These are phyloP conservation scores for Arthrocladium fulminans DNA, from an alignment of 2,329 filamentous ascomycete species.

Conservation along the genomic window DNA sequence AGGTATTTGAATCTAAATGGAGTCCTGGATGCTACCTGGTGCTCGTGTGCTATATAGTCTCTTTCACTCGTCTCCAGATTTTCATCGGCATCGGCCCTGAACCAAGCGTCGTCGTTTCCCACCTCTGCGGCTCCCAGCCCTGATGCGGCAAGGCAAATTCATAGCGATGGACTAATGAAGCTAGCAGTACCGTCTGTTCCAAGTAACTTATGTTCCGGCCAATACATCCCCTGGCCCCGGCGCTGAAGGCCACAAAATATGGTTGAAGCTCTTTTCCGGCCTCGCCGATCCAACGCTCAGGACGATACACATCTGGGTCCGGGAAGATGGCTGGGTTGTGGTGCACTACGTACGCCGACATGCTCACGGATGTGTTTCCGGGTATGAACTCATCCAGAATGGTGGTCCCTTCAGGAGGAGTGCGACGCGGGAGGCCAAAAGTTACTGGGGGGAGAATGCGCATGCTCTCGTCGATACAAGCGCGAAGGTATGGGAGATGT, in stretches of 20 bases:
- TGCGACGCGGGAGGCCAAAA: conserved; percentile 37
- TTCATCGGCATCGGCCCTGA: too few species aligned
- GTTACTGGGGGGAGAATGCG: conserved; percentile 39
- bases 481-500: conserved; percentile 44
- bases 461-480: conserved; percentile 44
- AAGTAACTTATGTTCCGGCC: conserved; percentile 37
- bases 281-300: conserved; percentile 20
- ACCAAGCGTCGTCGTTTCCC: too few species aligned
- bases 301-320: conserved; percentile 31
- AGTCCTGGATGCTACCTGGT: too few species aligned
- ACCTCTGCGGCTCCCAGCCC: too few species aligned
- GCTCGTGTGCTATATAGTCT: too few species aligned
- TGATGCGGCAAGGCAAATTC: too few species aligned
- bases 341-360: conserved; percentile 36
- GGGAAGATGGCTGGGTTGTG: conserved; percentile 31
- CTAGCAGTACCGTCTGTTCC: conserved; percentile 39
- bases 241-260: conserved; percentile 28
- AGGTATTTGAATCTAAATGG: too few species aligned
- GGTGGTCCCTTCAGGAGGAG: conserved; percentile 35
- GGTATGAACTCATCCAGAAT: conserved; percentile 41
- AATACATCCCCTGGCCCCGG: conserved; percentile 34
- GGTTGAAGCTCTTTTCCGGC: conserved; percentile 11
- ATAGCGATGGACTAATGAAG: conserved; percentile 35
- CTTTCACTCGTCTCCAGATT: too few species aligned
- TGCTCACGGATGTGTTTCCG: conserved; percentile 36